Percentiles rank a stretch among this genome's conserved stretches.
These are phyloP conservation scores for Ophiostoma populinum DNA, from an alignment of 2,329 filamentous ascomycete genomes.

Conservation along the genomic window DNA sequence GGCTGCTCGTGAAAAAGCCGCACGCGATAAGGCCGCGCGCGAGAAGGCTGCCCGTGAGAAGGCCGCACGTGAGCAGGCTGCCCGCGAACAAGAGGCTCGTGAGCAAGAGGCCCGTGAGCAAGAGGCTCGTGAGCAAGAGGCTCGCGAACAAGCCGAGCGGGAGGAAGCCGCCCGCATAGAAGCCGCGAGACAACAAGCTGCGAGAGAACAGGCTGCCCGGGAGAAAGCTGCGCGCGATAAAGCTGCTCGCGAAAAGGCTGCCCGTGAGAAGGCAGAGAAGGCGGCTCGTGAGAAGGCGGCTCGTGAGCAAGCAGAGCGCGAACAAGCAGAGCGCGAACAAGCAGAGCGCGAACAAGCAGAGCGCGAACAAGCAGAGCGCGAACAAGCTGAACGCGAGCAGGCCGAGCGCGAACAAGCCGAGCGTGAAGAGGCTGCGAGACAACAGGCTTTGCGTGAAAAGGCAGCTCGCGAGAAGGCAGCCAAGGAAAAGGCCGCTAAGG, in stretches of 20 bases:
- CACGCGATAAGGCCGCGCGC: too few relatives aligned
- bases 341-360: too few relatives aligned
- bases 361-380: too few relatives aligned
- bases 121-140: not conserved
- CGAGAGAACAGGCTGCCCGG: too few relatives aligned
- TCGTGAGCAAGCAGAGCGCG: not conserved
- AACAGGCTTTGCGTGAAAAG: not conserved
- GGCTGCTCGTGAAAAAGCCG: not conserved
- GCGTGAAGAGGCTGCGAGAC: conserved; percentile 14
- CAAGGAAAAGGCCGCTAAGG: not conserved
- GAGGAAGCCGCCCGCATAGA: not conserved
- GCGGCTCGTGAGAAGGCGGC: too few relatives aligned
- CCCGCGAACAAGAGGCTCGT: too few relatives aligned
- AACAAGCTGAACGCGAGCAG: conserved; percentile 13
- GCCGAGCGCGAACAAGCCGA: too few relatives aligned
- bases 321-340: not conserved
- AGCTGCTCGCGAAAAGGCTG: not conserved
- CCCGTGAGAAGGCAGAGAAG: not conserved
- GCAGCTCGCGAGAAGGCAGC: not conserved
- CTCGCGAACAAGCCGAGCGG: not conserved
- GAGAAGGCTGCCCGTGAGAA: too few relatives aligned
- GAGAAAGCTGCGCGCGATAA: not conserved
- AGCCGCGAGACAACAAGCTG: too few relatives aligned
- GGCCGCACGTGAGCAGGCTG: conserved; percentile 9
- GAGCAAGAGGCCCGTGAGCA: too few relatives aligned